Conservation (phyloP, 2,329 filamentous ascomycete species). For the Scolecobasidium constrictum region DNA sequence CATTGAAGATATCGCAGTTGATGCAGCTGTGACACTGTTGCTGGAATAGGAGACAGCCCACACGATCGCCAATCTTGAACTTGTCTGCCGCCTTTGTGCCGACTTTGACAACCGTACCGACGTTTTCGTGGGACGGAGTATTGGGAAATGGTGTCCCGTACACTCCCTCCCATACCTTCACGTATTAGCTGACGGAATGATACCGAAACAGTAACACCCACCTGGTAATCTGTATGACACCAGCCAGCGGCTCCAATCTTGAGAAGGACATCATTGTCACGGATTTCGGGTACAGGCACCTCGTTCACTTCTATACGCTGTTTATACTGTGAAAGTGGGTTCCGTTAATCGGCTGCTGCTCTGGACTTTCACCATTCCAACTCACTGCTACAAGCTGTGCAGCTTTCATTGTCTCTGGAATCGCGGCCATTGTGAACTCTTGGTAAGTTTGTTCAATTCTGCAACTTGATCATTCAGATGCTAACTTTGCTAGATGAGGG, state of each 20-base stretch:
- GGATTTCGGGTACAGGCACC: background rate
- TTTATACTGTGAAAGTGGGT: background rate
- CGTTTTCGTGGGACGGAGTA: constrained; percentile 46
- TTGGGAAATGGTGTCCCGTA: constrained; percentile 39
- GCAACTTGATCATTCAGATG: too few species aligned
- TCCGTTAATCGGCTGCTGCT: background rate
- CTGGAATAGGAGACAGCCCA: background rate
- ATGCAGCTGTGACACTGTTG: too few species aligned
- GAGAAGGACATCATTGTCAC: constrained; percentile 41
- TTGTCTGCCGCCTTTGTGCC: constrained; percentile 28
- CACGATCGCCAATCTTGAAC: constrained; percentile 38
- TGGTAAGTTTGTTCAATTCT: too few species aligned
- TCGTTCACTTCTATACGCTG: background rate
- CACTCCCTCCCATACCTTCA: constrained; percentile 41
- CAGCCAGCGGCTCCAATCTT: constrained; percentile 48
- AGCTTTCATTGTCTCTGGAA: background rate
- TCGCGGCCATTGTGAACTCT: too few species aligned
- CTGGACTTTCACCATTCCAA: background rate
- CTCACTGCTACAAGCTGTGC: background rate
- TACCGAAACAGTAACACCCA: too few species aligned
- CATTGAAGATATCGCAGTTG: constrained; percentile 13
- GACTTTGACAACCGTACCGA: constrained; percentile 41
- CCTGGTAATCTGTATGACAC: constrained; percentile 56
- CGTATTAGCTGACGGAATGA: too few species aligned
- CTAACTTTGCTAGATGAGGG: too few species aligned